Percentiles rank a stretch among this genome's conserved stretches.
Evolutionary conservation across 1,139 yeast genomes (phyloP).

Genomic region (Hansenula lynferdii): DNA sequence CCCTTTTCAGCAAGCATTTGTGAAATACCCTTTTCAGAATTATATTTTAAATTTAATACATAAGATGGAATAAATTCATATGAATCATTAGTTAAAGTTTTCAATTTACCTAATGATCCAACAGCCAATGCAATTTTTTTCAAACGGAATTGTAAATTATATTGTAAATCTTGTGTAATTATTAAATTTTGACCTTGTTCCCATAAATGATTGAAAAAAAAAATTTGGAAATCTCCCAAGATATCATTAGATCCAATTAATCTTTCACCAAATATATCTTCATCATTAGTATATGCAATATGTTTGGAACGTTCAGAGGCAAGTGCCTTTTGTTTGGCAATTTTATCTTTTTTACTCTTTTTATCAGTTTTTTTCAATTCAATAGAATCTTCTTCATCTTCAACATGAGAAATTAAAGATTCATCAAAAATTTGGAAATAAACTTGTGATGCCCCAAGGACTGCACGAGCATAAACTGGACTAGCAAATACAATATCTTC

Average conservation of each 20-base stretch:
- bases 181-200: constrained; percentile 27
- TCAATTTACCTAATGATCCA: constrained; percentile 33
- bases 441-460: constrained; percentile 58
- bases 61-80: constrained; percentile 14
- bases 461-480: constrained; percentile 67
- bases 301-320: constrained; percentile 23
- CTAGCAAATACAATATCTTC: constrained; percentile 67
- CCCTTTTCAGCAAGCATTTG: constrained; percentile 32
- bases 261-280: constrained; percentile 22
- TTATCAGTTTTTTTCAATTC: constrained; percentile 23
- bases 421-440: constrained; percentile 42
- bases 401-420: constrained; percentile 21
- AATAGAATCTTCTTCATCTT: constrained; percentile 13
- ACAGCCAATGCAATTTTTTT: constrained; percentile 43
- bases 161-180: constrained; percentile 36
- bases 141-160: constrained; percentile 35
- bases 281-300: constrained; percentile 32
- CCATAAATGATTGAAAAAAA: constrained; percentile 31
- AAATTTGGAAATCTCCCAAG: constrained; percentile 31
- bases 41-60: constrained; percentile 16
- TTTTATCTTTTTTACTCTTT: constrained; percentile 35
- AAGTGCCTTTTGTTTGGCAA: constrained; percentile 31
- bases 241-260: constrained; percentile 31
- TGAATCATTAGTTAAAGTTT: constrained; percentile 12
- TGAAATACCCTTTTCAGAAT: constrained; percentile 23